Evolutionary conservation across 2,329 filamentous ascomycete genomes (phyloP), one percentile per base, ranked within the genome.

Genomic region (Trichoderma sp.): DNA sequence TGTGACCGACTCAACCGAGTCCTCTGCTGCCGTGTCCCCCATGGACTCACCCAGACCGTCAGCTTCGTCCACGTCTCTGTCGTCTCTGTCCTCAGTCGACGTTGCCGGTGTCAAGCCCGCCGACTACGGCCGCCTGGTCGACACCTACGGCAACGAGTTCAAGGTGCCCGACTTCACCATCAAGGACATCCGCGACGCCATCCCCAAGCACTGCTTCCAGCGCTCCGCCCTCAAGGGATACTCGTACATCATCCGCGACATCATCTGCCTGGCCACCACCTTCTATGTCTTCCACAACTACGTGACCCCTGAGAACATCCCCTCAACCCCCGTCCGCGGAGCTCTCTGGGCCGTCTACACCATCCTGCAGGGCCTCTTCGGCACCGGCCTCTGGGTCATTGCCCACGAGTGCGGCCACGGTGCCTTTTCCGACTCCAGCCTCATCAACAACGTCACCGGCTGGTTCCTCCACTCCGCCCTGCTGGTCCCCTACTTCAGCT

Each of bases 321-420:
- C 95, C 65, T 94, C 89, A 24, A 90, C 88, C 62, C 87, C 92
- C 27, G 87, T 88, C 64, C 93, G 96, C 75, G 89, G 89, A 77
- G 91, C 81, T 41, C 89, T 93, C 71, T 93, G 91, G 91, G 88
- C 83, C 21, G 72, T 91, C 41, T 93, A 93, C 83, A 95, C 95
- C 71, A 85, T 98, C 81, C 82, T 97, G 62, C 97, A 99, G 88
- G 96, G 97, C 80, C 90, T 98, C 75, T 96, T 98, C 83, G 96
- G 90, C 81, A 99, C 97, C 64, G 97, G 97, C 80, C 84, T 98
- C 75, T 99, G 97, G 97, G 95, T 99, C 77, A 88, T 99, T 79
- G 96, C 97, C 77, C 97, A 99, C 87, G 97, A 99, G 89, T 99
- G 97, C 84, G 97, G 97, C 79, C 97, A 99, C 87, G 94, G 97